Percentiles rank a stretch among this genome's conserved stretches.
These are phyloP conservation scores for Rhodosporidiobolus odoratus DNA, from an alignment of 768 basidiomycete species.

Conservation along the genomic window DNA sequence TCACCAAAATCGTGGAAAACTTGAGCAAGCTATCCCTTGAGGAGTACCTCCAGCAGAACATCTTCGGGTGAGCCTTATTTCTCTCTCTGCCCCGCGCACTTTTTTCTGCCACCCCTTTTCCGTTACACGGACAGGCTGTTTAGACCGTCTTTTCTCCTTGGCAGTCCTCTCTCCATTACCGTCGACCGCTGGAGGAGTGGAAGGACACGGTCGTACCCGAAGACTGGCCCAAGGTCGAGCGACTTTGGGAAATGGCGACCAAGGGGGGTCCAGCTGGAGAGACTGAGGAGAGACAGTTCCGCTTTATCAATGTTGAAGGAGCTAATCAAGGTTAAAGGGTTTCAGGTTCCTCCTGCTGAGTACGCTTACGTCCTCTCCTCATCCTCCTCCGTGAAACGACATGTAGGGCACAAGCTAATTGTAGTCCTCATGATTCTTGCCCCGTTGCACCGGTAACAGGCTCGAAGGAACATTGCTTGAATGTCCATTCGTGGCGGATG, in stretches of 20 bases:
- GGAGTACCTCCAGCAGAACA: constrained; percentile 43
- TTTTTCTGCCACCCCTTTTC: too few species aligned
- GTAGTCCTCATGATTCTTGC: too few species aligned
- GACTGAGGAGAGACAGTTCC: constrained; percentile 21
- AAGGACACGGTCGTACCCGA: constrained; percentile 11
- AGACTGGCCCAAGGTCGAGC: constrained; percentile 8
- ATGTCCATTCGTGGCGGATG: constrained; percentile 56
- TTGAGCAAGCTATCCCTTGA: constrained; percentile 41
- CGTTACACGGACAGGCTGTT: neutral
- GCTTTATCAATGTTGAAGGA: constrained; percentile 23
- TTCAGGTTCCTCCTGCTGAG: neutral
- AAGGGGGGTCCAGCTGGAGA: neutral
- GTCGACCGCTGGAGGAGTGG: constrained; percentile 20
- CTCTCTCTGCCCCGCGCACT: too few species aligned
- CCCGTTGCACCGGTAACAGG: too few species aligned
- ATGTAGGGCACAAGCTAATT: too few species aligned
- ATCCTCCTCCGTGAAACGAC: neutral
- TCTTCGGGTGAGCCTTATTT: constrained; percentile 37
- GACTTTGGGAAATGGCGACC: constrained; percentile 17
- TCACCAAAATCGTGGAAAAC: constrained; percentile 42
- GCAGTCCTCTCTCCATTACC: constrained; percentile 42
- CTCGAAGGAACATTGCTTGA: constrained; percentile 39
- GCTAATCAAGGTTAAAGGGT: constrained; percentile 22
- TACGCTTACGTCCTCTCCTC: neutral
- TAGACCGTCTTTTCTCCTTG: neutral